These are phyloP conservation scores for Candida maesae DNA, from an alignment of 805 yeast species.

Conservation along the genomic window DNA sequence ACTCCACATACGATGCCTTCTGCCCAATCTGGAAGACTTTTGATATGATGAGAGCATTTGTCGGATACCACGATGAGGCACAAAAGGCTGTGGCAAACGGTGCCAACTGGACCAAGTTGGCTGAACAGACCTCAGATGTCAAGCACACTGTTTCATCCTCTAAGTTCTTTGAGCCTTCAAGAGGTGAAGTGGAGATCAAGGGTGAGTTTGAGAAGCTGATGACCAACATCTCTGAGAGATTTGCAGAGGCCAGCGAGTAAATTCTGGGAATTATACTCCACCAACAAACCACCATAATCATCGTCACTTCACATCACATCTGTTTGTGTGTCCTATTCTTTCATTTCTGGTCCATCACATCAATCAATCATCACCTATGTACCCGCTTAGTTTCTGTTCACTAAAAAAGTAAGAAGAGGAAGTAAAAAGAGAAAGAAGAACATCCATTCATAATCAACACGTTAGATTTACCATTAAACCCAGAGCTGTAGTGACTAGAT, in stretches of 20 bases:
- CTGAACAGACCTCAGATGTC: slow-evolving; percentile 86
- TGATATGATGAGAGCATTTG: slow-evolving; percentile 96
- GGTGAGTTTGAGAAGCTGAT: slow-evolving; percentile 75
- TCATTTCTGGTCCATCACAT: not conserved
- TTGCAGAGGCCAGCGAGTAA: slow-evolving; percentile 93
- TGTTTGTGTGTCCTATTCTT: too few relatives aligned
- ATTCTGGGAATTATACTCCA: too few relatives aligned
- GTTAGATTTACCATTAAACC: too few relatives aligned
- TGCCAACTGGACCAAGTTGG: slow-evolving; percentile 88
- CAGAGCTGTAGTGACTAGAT: too few relatives aligned
- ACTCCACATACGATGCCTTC: slow-evolving; percentile 96
- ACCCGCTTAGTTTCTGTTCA: too few relatives aligned
- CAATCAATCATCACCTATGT: too few relatives aligned
- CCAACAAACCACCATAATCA: too few relatives aligned
- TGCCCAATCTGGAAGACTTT: slow-evolving; percentile 99
- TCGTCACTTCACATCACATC: too few relatives aligned
- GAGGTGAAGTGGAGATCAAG: slow-evolving; percentile 76
- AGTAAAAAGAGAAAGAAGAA: too few relatives aligned
- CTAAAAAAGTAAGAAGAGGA: too few relatives aligned
- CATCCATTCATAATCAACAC: too few relatives aligned
- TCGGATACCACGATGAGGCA: slow-evolving; percentile 92
- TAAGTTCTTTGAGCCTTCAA: slow-evolving; percentile 93
- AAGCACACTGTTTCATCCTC: slow-evolving; percentile 92
- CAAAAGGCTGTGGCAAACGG: slow-evolving; percentile 95
- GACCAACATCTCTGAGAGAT: slow-evolving; percentile 76